Base-by-base conservation (phyloP, 2,329 filamentous ascomycete genomes). In the Gnomoniopsis smithogilvyi region DNA sequence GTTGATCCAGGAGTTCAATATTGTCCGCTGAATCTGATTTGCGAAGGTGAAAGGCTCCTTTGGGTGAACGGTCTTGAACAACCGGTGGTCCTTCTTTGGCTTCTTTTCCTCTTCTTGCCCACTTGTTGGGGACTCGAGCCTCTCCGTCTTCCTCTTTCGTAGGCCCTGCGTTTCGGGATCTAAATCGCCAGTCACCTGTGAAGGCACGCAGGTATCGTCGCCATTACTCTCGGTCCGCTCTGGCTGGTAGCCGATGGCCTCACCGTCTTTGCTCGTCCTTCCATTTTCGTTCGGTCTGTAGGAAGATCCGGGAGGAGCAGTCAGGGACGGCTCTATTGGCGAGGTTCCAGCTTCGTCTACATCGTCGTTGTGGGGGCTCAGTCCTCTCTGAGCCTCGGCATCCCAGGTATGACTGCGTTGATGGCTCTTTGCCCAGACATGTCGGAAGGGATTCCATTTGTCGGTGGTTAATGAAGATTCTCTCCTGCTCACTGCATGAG, bases 1-100 rank as follows among this genome's bases (percentile, higher is more conserved):
- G 69, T 97, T 97, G 76, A 96, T 89, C 85, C 90, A 96, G 0
- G 91, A 95, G 67, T 85, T 88, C 64, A 96, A 83, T 3, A 96
- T 66, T 0, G 91, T 92, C 19, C 89, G 85, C 65, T 86, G 85
- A 51, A 93, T 72, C 72, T 93, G 90, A 67, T 87, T 87, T 61
- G 74, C 74, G 10, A 83, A 67, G 0, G 86, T 88, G 60, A 84
- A 89, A 2, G 81, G 78, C 59, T 76, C 73, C 64, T 80, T 81
- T 12, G 80, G 78, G n/a, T 77, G 62, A 19, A 82, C 67, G 34
- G 78, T 69, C 41, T 76, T 77, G 67, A 82, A 74, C 30, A 82
- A 63, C 8, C 73, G 66, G 21, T 71, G 68, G 45, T 74, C 69
- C 49, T 74, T 68, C 56, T 73, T 74, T 56, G 78, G 73, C 58